Evolutionary conservation across 352 stramenopile species (phyloP).

Genomic region (Phytophthora cactorum): DNA sequence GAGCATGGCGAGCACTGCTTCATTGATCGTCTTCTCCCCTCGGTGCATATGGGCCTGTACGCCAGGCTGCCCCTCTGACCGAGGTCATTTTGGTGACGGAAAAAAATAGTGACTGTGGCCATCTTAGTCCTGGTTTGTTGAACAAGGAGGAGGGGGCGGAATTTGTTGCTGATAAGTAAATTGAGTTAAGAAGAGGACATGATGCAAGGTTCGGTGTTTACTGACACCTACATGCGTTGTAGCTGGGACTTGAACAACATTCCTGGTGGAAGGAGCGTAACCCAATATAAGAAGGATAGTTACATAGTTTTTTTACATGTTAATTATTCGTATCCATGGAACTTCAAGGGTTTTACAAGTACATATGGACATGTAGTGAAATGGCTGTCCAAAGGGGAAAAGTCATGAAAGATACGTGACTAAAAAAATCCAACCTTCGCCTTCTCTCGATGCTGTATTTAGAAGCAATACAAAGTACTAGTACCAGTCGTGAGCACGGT

Average conservation of each 20-base stretch:
- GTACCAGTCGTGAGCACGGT: too few species aligned
- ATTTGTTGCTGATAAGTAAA: neutral
- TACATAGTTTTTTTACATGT: too few species aligned
- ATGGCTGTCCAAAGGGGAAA: too few species aligned
- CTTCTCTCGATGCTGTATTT: too few species aligned
- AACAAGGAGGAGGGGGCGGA: neutral
- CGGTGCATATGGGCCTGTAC: constrained; percentile 65
- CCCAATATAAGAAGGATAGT: too few species aligned
- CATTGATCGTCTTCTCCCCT: constrained; percentile 74
- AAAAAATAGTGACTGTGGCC: constrained; percentile 78
- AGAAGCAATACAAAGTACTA: too few species aligned
- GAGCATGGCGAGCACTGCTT: constrained; percentile 78
- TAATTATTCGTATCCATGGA: too few species aligned
- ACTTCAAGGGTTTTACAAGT: too few species aligned
- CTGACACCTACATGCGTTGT: neutral
- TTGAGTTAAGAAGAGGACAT: neutral
- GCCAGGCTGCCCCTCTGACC: constrained; percentile 49
- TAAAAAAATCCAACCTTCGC: too few species aligned
- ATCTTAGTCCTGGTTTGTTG: constrained; percentile 8
- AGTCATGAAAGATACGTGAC: too few species aligned
- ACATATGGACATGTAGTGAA: too few species aligned
- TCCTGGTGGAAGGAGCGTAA: neutral
- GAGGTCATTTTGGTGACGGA: constrained; percentile 70
- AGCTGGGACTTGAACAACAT: neutral
- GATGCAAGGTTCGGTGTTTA: neutral